Percentiles rank a stretch among this genome's conserved stretches.
phyloP scores from a whole-genome alignment of 345 rosid genomes.

The Citrus maxima region DNA sequence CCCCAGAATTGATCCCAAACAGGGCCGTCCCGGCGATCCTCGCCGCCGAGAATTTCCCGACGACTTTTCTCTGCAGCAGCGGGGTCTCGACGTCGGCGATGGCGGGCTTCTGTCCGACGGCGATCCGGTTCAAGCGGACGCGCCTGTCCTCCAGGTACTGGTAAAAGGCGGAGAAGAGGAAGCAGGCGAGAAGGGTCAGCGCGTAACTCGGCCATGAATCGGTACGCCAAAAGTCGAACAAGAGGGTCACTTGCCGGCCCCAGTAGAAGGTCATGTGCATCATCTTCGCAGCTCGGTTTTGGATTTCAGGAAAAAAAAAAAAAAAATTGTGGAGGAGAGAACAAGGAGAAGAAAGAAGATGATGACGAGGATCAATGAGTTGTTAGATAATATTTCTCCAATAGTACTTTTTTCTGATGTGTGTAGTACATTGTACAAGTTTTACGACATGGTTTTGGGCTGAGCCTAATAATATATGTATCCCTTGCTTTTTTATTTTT shows the following conservation, averaged over 20 bases:
- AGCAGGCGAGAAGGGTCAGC: constrained; percentile 65
- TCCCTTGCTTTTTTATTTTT: too few species aligned
- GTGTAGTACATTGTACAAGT: not conserved
- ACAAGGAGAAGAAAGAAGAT: not conserved
- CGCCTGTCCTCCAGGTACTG: constrained; percentile 69
- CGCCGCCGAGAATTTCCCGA: constrained; percentile 10
- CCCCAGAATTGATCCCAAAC: constrained; percentile 62
- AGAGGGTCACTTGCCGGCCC: constrained; percentile 64
- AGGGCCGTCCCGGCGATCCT: constrained; percentile 40
- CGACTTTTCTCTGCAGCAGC: constrained; percentile 9
- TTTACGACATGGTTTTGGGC: too few species aligned
- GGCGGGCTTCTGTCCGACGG: constrained; percentile 13
- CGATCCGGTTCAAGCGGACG: constrained; percentile 33
- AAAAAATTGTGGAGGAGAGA: not conserved
- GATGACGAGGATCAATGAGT: not conserved
- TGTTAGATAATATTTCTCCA: too few species aligned
- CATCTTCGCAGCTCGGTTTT: constrained; percentile 38
- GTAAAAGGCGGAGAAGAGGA: constrained; percentile 54
- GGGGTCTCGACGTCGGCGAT: constrained; percentile 5
- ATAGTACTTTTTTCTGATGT: not conserved
- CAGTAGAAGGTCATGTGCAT: constrained; percentile 97
- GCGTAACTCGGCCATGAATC: constrained; percentile 58
- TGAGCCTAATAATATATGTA: too few species aligned
- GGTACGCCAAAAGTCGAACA: constrained; percentile 68
- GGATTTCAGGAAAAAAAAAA: not conserved